Evolutionary conservation across 768 basidiomycete species (phyloP).

Genomic region (Suillus luteus): DNA sequence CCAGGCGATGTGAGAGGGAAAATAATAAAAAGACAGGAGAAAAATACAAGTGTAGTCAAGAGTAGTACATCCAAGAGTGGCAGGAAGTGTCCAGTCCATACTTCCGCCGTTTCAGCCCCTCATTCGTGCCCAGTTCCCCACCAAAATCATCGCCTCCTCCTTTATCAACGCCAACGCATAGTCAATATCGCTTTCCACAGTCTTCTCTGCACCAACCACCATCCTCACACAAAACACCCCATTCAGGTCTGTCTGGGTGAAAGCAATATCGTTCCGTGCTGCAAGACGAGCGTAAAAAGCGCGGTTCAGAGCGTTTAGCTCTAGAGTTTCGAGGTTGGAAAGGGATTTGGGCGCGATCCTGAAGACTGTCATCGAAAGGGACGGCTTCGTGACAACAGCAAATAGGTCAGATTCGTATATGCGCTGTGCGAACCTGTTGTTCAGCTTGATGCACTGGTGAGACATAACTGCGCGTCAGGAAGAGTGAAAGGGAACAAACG

Average conservation of each 20-base stretch:
- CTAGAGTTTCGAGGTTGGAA: slow-evolving; percentile 30
- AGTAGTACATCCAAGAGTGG: not conserved
- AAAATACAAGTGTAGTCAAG: not conserved
- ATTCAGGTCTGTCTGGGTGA: slow-evolving; percentile 80
- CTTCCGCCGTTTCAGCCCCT: too few species aligned
- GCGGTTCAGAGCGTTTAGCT: slow-evolving; percentile 68
- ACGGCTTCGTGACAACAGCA: slow-evolving; percentile 67
- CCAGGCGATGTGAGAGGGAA: too few species aligned
- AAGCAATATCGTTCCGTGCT: slow-evolving; percentile 59
- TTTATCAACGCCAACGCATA: slow-evolving; percentile 45
- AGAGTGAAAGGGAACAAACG: not conserved
- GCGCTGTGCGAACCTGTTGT: slow-evolving; percentile 57
- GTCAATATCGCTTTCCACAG: slow-evolving; percentile 62
- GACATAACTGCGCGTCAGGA: not conserved
- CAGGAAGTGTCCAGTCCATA: too few species aligned
- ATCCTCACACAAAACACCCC: slow-evolving; percentile 75
- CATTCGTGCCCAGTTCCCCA: not conserved
- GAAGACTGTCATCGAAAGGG: slow-evolving; percentile 77
- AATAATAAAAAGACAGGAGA: not conserved
- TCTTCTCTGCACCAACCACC: slow-evolving; percentile 72
- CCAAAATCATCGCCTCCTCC: not conserved
- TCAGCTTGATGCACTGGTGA: slow-evolving; percentile 62
- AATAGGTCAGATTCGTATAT: slow-evolving; percentile 55
- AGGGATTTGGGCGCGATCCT: slow-evolving; percentile 49
- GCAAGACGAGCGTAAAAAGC: slow-evolving; percentile 60